Conservation (phyloP, 2,329 filamentous ascomycete species). For the Chaetothyriales sp. region DNA sequence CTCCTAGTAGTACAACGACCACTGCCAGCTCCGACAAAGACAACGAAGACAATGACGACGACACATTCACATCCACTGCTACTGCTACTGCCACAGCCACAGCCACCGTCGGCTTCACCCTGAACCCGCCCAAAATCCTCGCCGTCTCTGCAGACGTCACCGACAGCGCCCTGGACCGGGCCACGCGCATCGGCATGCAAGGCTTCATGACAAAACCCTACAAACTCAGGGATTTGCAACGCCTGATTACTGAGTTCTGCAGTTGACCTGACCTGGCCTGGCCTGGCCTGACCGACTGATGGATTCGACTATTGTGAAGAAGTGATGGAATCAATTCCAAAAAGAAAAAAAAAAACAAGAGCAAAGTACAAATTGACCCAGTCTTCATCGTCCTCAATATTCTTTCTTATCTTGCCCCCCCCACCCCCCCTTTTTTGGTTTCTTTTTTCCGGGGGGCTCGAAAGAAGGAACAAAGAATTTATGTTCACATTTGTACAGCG, state of each 20-base stretch:
- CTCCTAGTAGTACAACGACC: neutral
- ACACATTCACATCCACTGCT: neutral
- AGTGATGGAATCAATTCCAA: too few species aligned
- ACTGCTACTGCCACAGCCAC: neutral
- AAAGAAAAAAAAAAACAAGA: too few species aligned
- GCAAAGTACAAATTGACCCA: too few species aligned
- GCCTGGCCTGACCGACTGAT: too few species aligned
- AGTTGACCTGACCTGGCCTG: neutral
- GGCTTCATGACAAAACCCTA: conserved; percentile 56
- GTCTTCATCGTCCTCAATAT: too few species aligned
- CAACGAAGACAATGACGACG: neutral
- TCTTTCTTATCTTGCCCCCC: too few species aligned
- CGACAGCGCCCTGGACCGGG: conserved; percentile 45
- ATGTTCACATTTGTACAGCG: too few species aligned
- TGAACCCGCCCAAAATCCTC: conserved; percentile 32
- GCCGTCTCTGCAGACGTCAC: conserved; percentile 55
- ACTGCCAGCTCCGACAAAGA: conserved; percentile 1
- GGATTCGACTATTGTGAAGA: too few species aligned
- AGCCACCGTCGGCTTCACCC: neutral
- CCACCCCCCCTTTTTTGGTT: too few species aligned
- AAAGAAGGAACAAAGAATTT: too few species aligned
- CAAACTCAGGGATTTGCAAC: conserved; percentile 46
- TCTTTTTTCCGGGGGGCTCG: too few species aligned
- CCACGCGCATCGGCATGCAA: conserved; percentile 48
- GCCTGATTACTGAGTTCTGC: conserved; percentile 39